A percentile compares a stretch with the other conserved stretches of the same genome.
These are phyloP conservation scores for Leccinum uliginosum DNA, from an alignment of 768 basidiomycete genomes.

Conservation along the genomic window DNA sequence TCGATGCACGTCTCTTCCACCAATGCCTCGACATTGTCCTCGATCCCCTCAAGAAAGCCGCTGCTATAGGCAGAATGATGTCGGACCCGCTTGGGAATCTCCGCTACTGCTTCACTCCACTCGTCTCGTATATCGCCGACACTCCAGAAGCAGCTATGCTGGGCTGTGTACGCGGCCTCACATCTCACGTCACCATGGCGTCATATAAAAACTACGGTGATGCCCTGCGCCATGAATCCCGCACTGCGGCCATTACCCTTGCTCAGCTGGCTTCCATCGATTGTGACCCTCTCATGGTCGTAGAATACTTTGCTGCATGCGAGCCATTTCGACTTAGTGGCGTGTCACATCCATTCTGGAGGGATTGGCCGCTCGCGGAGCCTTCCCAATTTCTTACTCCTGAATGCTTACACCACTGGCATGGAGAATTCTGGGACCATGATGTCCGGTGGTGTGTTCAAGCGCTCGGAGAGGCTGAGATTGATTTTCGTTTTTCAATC, in stretches of 20 bases:
- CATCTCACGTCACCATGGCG: not conserved
- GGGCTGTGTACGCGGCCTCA: not conserved
- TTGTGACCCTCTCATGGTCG: not conserved
- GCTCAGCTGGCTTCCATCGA: not conserved
- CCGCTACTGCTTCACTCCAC: not conserved
- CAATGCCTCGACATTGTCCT: not conserved
- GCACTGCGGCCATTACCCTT: not conserved
- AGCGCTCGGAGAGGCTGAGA: not conserved
- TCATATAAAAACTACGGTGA: not conserved
- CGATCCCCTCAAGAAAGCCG: not conserved
- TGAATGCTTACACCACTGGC: not conserved
- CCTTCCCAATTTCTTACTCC: not conserved
- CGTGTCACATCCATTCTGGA: not conserved
- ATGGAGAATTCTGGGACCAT: not conserved
- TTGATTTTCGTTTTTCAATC: not conserved
- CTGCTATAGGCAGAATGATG: not conserved
- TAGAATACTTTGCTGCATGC: not conserved
- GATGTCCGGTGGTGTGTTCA: not conserved
- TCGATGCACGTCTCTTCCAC: not conserved
- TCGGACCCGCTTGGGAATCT: not conserved
- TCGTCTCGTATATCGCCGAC: not conserved
- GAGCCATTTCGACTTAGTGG: not conserved
- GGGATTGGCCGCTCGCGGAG: not conserved
- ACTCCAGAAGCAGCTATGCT: not conserved
- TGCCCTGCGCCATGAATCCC: not conserved